Conservation (phyloP, 805 yeast species). For the Ogataea ganodermae region DNA sequence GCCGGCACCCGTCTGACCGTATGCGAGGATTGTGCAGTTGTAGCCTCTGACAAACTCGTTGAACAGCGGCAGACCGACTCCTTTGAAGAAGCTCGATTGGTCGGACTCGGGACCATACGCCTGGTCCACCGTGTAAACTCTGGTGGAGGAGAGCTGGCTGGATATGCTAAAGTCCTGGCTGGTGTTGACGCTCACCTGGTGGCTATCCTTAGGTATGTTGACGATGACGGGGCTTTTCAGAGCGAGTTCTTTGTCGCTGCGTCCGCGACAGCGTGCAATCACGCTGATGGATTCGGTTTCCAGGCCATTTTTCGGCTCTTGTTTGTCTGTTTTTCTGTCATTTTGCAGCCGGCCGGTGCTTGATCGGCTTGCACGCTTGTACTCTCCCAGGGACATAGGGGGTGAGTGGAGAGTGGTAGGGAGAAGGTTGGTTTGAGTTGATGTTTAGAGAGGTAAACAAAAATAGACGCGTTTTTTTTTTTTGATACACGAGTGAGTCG, state of each 20-base stretch:
- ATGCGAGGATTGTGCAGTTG: conserved; percentile 58
- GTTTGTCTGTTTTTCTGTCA: conserved; percentile 1
- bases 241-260: conserved; percentile 45
- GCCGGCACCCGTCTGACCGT: conserved; percentile 66
- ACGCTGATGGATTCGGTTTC: conserved; percentile 45
- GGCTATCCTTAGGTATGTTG: conserved; percentile 41
- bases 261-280: conserved; percentile 55
- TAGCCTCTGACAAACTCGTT: conserved; percentile 51
- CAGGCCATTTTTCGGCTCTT: conserved; percentile 6
- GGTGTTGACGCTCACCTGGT: conserved; percentile 28
- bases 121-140: conserved; percentile 54
- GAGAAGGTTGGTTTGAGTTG: background rate
- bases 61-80: conserved; percentile 49
- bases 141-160: conserved; percentile 28
- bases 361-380: background rate
- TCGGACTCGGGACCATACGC: conserved; percentile 56
- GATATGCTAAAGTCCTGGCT: conserved; percentile 29
- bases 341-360: background rate
- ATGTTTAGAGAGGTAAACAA: background rate
- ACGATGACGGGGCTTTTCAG: conserved; percentile 51
- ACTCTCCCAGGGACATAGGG: background rate
- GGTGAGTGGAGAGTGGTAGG: background rate
- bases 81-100: conserved; percentile 46
- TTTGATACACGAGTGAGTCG: background rate
- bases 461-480: background rate